phyloP scores from a whole-genome alignment of 345 rosid genomes.

The Populus simonii region DNA sequence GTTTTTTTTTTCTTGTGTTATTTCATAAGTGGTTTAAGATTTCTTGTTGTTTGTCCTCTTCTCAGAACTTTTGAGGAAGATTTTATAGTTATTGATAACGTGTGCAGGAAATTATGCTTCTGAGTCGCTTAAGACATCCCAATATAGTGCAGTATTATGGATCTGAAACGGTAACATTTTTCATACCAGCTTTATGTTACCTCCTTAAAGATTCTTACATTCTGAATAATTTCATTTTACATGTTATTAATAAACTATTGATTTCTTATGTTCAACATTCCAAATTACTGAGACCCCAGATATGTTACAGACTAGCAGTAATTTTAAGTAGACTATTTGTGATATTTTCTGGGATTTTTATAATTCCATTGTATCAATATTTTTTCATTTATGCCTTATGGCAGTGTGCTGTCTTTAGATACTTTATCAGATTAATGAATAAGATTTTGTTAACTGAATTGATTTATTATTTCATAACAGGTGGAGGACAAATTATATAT shows the following conservation, averaged over 20 bases:
- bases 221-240: not conserved
- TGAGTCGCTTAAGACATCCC: constrained; percentile 66
- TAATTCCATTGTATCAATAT: not conserved
- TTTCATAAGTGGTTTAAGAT: too few species aligned
- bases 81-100: not conserved
- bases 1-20: constrained; percentile 8
- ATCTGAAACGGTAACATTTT: constrained; percentile 45
- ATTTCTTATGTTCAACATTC: not conserved
- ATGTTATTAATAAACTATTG: not conserved
- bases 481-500: constrained; percentile 63
- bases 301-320: not conserved
- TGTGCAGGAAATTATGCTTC: constrained; percentile 58
- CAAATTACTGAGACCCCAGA: not conserved
- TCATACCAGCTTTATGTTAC: not conserved
- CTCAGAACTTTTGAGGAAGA: constrained; percentile 2
- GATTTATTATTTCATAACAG: constrained; percentile 27
- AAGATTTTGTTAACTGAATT: not conserved
- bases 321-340: not conserved
- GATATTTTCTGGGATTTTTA: not conserved
- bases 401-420: too few species aligned
- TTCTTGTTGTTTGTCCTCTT: not conserved
- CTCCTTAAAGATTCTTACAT: not conserved
- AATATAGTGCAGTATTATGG: constrained; percentile 81
- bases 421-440: not conserved
- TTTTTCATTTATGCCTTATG: not conserved